phyloP scores from a whole-genome alignment of 2,329 filamentous ascomycete species.

The Xylariaceae sp. region DNA sequence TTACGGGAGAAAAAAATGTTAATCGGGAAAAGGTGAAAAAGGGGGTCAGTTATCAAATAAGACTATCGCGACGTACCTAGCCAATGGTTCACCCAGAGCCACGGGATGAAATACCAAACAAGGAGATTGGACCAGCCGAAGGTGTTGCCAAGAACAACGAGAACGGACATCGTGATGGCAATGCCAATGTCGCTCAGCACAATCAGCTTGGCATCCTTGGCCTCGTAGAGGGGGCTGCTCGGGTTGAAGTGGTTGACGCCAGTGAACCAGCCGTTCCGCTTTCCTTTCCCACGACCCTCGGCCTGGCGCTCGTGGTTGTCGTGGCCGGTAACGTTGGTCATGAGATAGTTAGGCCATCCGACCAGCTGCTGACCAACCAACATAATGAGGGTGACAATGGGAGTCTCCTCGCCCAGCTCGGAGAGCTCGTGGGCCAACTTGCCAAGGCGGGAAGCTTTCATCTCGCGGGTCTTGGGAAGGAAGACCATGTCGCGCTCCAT shows the following conservation, averaged over 20 bases:
- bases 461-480: constrained; percentile 83
- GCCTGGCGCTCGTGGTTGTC: constrained; percentile 86
- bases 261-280: constrained; percentile 72
- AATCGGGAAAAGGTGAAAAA: constrained; percentile 9
- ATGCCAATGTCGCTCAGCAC: constrained; percentile 81
- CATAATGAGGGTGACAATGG: constrained; percentile 70
- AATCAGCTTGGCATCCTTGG: constrained; percentile 84
- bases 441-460: constrained; percentile 72
- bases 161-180: constrained; percentile 54
- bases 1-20: constrained; percentile 29
- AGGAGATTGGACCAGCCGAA: constrained; percentile 83
- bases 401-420: constrained; percentile 93
- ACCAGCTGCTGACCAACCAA: constrained; percentile 81
- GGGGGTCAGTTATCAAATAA: not conserved
- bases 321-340: constrained; percentile 93
- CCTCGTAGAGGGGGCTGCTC: constrained; percentile 82
- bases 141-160: constrained; percentile 67
- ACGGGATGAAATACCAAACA: constrained; percentile 93
- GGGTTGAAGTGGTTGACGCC: constrained; percentile 97
- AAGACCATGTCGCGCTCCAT: constrained; percentile 99
- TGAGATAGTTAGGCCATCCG: constrained; percentile 89
- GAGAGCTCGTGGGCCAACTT: constrained; percentile 73
- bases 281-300: constrained; percentile 91
- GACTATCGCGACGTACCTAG: constrained; percentile 62
- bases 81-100: constrained; percentile 99